Evolutionary conservation across 1,284 basidiomycete species (phyloP), one percentile per base, ranked within the genome.

Genomic region (Heterobasidion annosum): DNA sequence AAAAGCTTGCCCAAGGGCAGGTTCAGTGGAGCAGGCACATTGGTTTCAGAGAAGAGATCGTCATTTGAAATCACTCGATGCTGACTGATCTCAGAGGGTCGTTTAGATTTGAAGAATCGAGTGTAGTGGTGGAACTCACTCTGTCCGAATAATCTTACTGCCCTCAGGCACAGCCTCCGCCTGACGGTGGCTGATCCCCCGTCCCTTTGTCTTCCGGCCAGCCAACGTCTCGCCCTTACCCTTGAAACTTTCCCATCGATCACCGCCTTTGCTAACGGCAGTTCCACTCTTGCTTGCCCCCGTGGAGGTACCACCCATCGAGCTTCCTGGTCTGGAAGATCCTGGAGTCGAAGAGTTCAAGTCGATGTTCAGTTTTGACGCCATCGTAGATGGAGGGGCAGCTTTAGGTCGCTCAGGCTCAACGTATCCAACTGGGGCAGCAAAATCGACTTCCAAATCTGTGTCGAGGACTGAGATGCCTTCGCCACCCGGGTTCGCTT

Each of bases 341-440:
- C 87, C 87, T 2, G 83, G 87, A 13, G 89, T 90, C 9, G 88
- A 85, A 1, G 84, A 86, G 59, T 85, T 84, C 25, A 94, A 72
- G 65, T 99, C 93, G 58, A 99, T 98, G 68, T 94, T 94, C 54
- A 98, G 81, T 71, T 98, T 98, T 52, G 90, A 91, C 0, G 96
- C 95, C 96, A 99, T 98, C 1, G 95, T 98, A 8, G 90, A 71
- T 8, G 87, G 85, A 1, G 94, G 86, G 1, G 84, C 81, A 1
- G 89, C 80, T 53, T 90, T 90, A 6, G 88, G 87, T 44, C 88
- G 82, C 60, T 92, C 85, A 0, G 96, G 97, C 68, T 99, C 97
- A 19, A 96, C 91, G 62, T 88, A 89, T 37, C 85, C 86, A 16
- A 88, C 78, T 10, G 86, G 85, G 1, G 88, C 67, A 15, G 88